Base-by-base conservation (phyloP, 495 filamentous ascomycete species). In the Hyaloscypha finlandica region DNA sequence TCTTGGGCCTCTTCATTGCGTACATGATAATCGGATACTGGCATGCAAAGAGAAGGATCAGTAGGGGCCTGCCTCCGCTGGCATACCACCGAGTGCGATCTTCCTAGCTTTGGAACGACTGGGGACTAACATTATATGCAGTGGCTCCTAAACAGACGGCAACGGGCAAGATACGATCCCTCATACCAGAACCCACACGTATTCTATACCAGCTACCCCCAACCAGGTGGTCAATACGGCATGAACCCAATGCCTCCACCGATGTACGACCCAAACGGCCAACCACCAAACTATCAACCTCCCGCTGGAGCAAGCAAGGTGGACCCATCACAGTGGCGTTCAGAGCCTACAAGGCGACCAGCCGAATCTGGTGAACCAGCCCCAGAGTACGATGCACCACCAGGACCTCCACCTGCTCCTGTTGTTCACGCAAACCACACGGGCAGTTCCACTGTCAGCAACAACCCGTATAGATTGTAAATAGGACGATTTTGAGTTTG, bases 11-110 rank as follows among this genome's bases (percentile, higher is more conserved):
- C 48, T 72, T 88, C 64, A 68, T 83, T 68, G 73, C 86, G 32
- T 80, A 84, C 65, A 78, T 87, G 70, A 71, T 91, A 35, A 73
- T 87, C 39, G 86, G 87, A 69, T 84, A 85, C 68, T 81, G 87
- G 68, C 91, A 93, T 74, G 90, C 90, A 48, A 83, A 86, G 77
- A 77, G 79, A 54, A 83, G 91, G 55, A 78, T 93, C 60, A 80
- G 77, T 52, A 84, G 82, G 69, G 89, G 89, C 19, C 73, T 84
- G 52, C 76, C 80, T 12, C 89, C 90, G 8, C 76, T 92, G 53
- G 72, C 67, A 35, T 93, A 92, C 75, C 90, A 94, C 74, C 79
- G 86, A 70, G 90, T 92, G 81, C 25, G 82, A 73, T 5, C 42
- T 56, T 55, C 32, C 22, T 48, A 32, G 4, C 12, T 22, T 30